Conservation (phyloP, 352 stramenopile genomes). For the Albugo laibachii region DNA sequence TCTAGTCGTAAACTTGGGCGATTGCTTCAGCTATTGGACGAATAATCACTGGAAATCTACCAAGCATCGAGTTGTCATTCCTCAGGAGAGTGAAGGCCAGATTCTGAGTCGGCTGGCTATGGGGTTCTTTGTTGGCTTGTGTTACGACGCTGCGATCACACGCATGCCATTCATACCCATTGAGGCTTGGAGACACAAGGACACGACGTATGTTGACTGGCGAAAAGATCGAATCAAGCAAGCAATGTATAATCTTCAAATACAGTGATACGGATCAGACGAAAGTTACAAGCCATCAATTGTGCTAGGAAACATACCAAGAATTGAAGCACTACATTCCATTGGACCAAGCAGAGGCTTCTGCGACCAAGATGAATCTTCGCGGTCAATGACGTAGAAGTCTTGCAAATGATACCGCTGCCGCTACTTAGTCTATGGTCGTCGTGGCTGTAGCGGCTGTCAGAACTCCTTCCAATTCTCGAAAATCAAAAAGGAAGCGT, state of each 20-base stretch:
- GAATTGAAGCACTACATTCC: too few species aligned
- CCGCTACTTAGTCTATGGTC: too few species aligned
- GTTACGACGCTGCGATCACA: conserved; percentile 6
- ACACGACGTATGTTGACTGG: conserved; percentile 8
- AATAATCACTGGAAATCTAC: conserved; percentile 8
- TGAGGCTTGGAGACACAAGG: neutral
- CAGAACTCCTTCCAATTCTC: too few species aligned
- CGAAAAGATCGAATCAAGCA: conserved; percentile 8
- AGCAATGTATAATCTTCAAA: conserved; percentile 5
- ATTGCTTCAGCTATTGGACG: conserved; percentile 9
- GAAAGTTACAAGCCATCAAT: too few species aligned
- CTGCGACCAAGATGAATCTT: too few species aligned
- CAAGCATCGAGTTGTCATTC: conserved; percentile 7
- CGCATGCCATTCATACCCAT: neutral
- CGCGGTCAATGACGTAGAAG: too few species aligned
- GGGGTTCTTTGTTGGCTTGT: conserved; percentile 8
- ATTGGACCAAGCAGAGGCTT: too few species aligned
- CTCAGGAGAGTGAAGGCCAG: neutral
- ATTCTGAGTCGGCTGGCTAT: conserved; percentile 5
- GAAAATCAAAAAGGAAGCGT: too few species aligned
- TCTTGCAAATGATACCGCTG: too few species aligned
- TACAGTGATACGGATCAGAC: neutral
- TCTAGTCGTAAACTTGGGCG: conserved; percentile 10
- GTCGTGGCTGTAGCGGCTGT: too few species aligned
- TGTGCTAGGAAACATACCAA: too few species aligned